These are phyloP conservation scores for Dittrichia graveolens DNA, from an alignment of 129 eudicot genomes.

Conservation along the genomic window DNA sequence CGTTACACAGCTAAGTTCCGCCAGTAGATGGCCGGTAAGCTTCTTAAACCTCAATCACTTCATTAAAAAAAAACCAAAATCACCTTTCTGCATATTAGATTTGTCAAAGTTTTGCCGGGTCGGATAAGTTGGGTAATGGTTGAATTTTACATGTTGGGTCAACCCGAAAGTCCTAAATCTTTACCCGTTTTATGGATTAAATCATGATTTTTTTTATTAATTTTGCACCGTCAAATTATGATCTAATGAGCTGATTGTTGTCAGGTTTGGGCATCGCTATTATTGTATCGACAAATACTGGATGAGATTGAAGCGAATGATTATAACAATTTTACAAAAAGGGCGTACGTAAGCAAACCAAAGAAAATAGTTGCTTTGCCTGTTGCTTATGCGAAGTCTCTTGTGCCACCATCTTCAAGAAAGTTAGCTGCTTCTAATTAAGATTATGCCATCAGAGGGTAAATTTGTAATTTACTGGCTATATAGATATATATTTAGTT, in stretches of 20 bases:
- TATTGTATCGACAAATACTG: slow-evolving; percentile 76
- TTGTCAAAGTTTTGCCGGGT: not conserved
- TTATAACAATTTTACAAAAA: slow-evolving; percentile 86
- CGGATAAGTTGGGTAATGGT: slow-evolving; percentile 9
- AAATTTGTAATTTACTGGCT: slow-evolving; percentile 21
- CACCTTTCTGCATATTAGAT: not conserved
- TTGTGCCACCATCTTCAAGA: slow-evolving; percentile 62
- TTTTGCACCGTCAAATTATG: no score
- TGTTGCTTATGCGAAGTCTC: slow-evolving; percentile 73
- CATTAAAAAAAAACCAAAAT: not conserved
- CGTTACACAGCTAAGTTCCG: slow-evolving; percentile 81
- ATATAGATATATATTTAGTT: slow-evolving; percentile 26
- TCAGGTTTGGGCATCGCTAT: slow-evolving; percentile 95
- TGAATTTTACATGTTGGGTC: no score
- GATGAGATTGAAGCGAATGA: slow-evolving; percentile 97
- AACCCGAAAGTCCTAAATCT: no score
- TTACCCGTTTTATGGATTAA: no score
- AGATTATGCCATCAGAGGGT: slow-evolving; percentile 28
- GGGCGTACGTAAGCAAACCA: slow-evolving; percentile 89
- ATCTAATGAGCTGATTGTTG: slow-evolving; percentile 4
- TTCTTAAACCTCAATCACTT: not conserved
- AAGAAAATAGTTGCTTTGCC: slow-evolving; percentile 88
- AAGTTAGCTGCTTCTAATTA: slow-evolving; percentile 26
- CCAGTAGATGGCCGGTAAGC: slow-evolving; percentile 99
- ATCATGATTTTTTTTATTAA: no score